Conservation (phyloP, 768 basidiomycete species). For the Suillus fuscotomentosus region DNA sequence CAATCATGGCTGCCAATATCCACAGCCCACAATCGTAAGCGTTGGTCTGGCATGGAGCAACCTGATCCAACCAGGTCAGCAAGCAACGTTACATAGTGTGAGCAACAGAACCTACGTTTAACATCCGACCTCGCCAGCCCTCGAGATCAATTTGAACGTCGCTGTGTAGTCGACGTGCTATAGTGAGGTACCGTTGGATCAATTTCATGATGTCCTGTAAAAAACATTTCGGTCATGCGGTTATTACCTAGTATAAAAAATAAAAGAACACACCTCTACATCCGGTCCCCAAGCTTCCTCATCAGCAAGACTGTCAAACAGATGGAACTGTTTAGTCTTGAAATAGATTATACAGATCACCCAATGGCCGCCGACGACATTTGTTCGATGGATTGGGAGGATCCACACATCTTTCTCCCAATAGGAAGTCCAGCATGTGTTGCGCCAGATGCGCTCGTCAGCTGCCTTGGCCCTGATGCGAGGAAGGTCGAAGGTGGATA, state of each 20-base stretch:
- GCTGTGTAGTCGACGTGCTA: slow-evolving; percentile 1
- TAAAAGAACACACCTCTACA: not conserved
- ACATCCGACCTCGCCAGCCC: slow-evolving; percentile 1
- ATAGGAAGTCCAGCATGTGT: slow-evolving; percentile 13
- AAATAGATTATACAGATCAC: slow-evolving; percentile 23
- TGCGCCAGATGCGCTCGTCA: slow-evolving; percentile 23
- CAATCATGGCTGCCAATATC: slow-evolving; percentile 22
- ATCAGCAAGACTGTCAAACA: slow-evolving; percentile 15
- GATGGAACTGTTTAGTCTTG: not conserved
- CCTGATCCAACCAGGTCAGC: not conserved
- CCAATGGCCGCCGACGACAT: slow-evolving; percentile 26
- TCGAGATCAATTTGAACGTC: slow-evolving; percentile 4
- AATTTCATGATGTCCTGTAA: slow-evolving; percentile 7
- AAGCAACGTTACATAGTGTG: not conserved
- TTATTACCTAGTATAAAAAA: not conserved
- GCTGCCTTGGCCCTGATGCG: not conserved
- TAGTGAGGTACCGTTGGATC: not conserved
- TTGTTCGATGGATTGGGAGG: slow-evolving; percentile 33
- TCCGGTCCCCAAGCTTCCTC: slow-evolving; percentile 5
- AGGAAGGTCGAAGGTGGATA: slow-evolving; percentile 12
- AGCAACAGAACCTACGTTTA: not conserved
- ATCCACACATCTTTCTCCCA: slow-evolving; percentile 35
- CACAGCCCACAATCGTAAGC: slow-evolving; percentile 25
- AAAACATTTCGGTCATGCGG: not conserved
- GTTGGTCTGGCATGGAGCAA: slow-evolving; percentile 14